Base-by-base conservation (phyloP, 176 grass and related monocot genomes). In the Bonia amplexicaulis region DNA sequence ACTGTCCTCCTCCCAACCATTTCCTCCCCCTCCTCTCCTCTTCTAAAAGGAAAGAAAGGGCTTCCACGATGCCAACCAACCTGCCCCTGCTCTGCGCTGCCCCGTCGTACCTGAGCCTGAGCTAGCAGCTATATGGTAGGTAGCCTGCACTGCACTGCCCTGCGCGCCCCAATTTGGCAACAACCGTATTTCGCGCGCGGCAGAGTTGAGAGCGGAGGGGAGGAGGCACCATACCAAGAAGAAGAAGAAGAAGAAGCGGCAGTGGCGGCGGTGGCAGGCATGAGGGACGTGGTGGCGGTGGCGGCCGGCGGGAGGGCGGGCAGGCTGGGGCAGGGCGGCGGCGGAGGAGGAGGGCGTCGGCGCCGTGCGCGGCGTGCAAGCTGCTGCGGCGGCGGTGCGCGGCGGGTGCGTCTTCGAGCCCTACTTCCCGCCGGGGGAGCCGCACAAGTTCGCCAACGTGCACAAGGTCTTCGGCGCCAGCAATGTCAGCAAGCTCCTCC, bases 401-500 rank as follows among this genome's bases (percentile, higher is more conserved):
- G 33, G 66, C 90, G 16, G 92, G 6, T 97, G 94, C 71, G 74
- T 97, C 12, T 97, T 97, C 52, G 90, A 88, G 46, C 94, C 94
- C 9, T 90, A 97, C 87, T 97, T 97, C 79, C 92, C 94, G 16
- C 79, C 92, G 0, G 81, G 62, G 2, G 94, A 97, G 85, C 94
- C 90, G 29, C 94, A 92, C 88, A 90, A 88, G 84, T 97, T 97
- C 79, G 92, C 90, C 79, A 88, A 85, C 59, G 92, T 97, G 72
- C 94, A 97, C 83, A 94, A 90, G 87, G 90, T 97, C 58, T 94
- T 97, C 79, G 94, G 94, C 22, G 94, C 94, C 63, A 97, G 94
- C 85, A 97, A 97, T 88, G 90, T 97, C 82, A 97, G 94, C 94
- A 97, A 97, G 85, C 92, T 97, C 48, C 87, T 97, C 78, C 94